A percentile compares a stretch with the other conserved stretches of the same genome.
Evolutionary conservation across 1,284 basidiomycete genomes (phyloP).

Genomic region (Apiotrichum montevideense): DNA sequence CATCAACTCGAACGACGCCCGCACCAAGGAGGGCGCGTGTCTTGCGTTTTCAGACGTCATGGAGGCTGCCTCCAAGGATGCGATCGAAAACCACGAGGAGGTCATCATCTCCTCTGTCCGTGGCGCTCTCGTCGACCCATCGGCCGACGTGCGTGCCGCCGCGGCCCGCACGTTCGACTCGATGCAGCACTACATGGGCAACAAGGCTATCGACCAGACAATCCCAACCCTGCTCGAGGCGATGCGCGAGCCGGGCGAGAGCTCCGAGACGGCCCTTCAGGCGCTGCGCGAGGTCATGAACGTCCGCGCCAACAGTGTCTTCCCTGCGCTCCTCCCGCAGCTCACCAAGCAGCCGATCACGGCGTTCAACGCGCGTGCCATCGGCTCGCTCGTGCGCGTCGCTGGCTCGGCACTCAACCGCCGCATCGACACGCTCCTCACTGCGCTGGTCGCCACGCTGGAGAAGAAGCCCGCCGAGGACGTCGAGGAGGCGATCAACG

Average conservation of each 20-base stretch:
- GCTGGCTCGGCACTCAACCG: conserved; percentile 84
- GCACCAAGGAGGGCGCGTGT: conserved; percentile 82
- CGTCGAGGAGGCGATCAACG: conserved; percentile 62
- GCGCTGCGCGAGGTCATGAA: conserved; percentile 92
- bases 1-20: conserved; percentile 63
- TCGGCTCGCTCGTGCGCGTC: conserved; percentile 84
- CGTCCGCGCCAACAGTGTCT: conserved; percentile 85
- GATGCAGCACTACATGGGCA: conserved; percentile 77
- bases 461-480: conserved; percentile 62
- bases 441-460: conserved; percentile 63
- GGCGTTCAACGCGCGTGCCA: conserved; percentile 89
- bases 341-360: conserved; percentile 85
- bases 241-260: conserved; percentile 79
- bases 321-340: conserved; percentile 96
- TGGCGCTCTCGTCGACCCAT: conserved; percentile 78
- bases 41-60: conserved; percentile 82
- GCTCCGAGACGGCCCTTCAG: conserved; percentile 85
- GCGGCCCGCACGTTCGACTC: conserved; percentile 92
- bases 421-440: conserved; percentile 68
- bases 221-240: conserved; percentile 93
- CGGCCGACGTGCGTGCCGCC: conserved; percentile 78
- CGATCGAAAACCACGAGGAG: conserved; percentile 85
- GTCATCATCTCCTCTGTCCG: conserved; percentile 83
- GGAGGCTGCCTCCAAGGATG: conserved; percentile 76
- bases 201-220: conserved; percentile 90